Percentiles rank a stretch among this genome's conserved stretches.
phyloP scores from a whole-genome alignment of 345 rosid genomes.

The Melaleuca quinquenervia region DNA sequence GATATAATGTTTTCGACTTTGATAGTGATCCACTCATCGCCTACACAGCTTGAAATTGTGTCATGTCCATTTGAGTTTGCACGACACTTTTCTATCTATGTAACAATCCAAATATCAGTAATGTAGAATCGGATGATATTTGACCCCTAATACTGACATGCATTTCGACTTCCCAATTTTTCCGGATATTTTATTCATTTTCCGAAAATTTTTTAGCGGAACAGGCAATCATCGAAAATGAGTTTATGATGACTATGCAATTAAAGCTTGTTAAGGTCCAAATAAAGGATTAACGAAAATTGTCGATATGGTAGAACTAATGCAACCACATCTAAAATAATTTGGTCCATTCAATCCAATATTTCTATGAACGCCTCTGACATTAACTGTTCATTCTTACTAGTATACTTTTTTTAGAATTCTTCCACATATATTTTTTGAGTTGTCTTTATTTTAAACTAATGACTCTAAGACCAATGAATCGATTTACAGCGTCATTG shows the following conservation, averaged over 20 bases:
- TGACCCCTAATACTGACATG: background rate
- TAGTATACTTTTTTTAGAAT: background rate
- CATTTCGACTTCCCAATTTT: background rate
- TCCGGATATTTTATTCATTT: background rate
- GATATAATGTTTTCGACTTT: background rate
- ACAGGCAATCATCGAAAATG: background rate
- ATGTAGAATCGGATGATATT: background rate
- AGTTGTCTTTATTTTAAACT: background rate
- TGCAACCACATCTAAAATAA: background rate
- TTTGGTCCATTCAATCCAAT: background rate
- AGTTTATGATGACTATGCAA: background rate
- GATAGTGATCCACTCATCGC: background rate
- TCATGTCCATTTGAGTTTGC: background rate
- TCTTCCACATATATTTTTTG: background rate
- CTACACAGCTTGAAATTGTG: background rate
- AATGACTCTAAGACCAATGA: background rate
- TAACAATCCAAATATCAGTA: accelerated
- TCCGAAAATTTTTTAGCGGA: background rate
- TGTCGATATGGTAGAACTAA: accelerated
- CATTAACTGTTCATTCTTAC: background rate
- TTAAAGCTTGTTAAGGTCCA: background rate
- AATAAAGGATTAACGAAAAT: too few species aligned
- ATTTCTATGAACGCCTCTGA: background rate
- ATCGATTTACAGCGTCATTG: background rate
- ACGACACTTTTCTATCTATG: background rate